Evolutionary conservation across 169 alveolate genomes (phyloP).

Genomic region (Cryptosporidium sp.): DNA sequence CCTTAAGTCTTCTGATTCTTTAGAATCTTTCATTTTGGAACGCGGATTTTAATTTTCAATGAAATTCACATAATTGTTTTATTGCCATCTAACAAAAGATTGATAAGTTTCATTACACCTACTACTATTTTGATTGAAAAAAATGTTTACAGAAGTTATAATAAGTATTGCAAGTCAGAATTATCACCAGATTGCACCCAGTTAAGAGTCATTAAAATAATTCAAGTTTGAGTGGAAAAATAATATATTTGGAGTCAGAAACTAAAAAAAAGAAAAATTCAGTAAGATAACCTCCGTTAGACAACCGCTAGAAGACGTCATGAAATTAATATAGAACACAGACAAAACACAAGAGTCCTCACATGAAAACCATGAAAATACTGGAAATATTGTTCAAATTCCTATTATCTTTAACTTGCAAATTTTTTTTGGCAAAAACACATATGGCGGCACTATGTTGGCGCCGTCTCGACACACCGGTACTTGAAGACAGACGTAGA

Average conservation of each 20-base stretch:
- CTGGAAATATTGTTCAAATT: background rate
- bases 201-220: too few relatives aligned
- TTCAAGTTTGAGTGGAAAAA: background rate
- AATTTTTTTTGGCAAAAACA: background rate
- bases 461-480: conserved; percentile 29
- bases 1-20: conserved; percentile 6
- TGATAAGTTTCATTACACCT: background rate
- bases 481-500: conserved; percentile 15
- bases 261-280: background rate
- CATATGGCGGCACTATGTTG: background rate
- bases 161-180: background rate
- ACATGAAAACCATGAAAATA: background rate
- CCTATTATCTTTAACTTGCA: background rate
- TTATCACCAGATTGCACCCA: too few relatives aligned
- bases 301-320: background rate
- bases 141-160: too few relatives aligned
- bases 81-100: too few relatives aligned
- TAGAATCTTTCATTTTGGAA: conserved; percentile 18
- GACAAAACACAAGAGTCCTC: conserved; percentile 3
- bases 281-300: background rate
- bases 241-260: background rate
- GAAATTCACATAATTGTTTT: background rate
- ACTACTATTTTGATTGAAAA: background rate
- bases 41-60: background rate
- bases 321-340: background rate